Percentiles rank a stretch among this genome's conserved stretches.
Evolutionary conservation across 768 basidiomycete genomes (phyloP).

Genomic region (Mycena galopus): DNA sequence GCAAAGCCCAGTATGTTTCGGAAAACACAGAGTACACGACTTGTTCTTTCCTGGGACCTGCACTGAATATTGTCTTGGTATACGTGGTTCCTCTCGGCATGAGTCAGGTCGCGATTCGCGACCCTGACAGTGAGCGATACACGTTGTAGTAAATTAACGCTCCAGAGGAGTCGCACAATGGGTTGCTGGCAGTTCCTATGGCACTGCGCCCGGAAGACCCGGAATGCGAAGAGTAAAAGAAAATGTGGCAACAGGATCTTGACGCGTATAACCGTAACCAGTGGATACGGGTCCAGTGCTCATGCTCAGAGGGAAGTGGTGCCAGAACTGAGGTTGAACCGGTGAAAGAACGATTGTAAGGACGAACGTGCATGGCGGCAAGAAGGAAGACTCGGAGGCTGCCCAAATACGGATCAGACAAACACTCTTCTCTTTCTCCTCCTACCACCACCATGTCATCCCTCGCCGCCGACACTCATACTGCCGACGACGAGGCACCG

Average conservation of each 20-base stretch:
- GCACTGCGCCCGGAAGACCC: background rate
- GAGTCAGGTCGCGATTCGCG: too few relatives aligned
- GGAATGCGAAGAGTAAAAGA: background rate
- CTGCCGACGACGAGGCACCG: constrained; percentile 64
- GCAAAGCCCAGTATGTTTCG: too few relatives aligned
- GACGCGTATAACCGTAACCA: too few relatives aligned
- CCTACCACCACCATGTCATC: background rate
- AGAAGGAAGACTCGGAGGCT: background rate
- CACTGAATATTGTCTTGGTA: too few relatives aligned
- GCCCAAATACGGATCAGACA: constrained; percentile 24
- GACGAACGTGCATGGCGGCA: constrained; percentile 24
- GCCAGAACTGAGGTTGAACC: background rate
- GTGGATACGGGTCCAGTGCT: too few relatives aligned
- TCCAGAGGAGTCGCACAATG: too few relatives aligned
- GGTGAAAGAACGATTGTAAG: background rate
- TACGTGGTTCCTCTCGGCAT: too few relatives aligned
- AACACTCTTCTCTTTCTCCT: constrained; percentile 2
- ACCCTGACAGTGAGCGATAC: too few relatives aligned
- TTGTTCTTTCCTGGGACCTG: too few relatives aligned
- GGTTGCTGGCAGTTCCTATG: background rate
- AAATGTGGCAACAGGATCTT: background rate
- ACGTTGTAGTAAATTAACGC: background rate
- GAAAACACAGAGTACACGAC: too few relatives aligned
- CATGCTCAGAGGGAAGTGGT: background rate
- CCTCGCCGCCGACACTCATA: constrained; percentile 16